phyloP scores from a whole-genome alignment of 495 filamentous ascomycete species.

The Tuber magnatum region DNA sequence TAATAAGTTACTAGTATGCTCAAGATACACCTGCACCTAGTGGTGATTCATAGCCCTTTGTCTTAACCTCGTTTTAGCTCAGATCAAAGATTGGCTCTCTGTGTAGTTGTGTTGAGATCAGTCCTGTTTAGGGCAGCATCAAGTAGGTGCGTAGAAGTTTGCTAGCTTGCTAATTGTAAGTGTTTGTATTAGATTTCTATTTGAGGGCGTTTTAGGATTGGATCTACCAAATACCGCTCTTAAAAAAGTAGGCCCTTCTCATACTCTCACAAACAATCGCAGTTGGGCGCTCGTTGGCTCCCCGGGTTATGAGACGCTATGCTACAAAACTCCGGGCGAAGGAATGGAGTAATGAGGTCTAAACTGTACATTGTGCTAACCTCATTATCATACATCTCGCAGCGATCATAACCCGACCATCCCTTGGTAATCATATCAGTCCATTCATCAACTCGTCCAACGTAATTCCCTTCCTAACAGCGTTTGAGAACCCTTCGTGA shows the following conservation, averaged over 20 bases:
- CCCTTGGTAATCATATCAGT: conserved; percentile 41
- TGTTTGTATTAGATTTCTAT: not conserved
- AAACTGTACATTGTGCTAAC: not conserved
- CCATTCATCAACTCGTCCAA: conserved; percentile 74
- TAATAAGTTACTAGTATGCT: not conserved
- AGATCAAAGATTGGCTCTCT: not conserved
- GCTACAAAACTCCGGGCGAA: not conserved
- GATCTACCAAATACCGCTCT: not conserved
- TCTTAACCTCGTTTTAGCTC: not conserved
- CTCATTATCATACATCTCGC: not conserved
- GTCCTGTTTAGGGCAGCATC: not conserved
- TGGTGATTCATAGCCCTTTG: not conserved
- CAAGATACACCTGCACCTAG: not conserved
- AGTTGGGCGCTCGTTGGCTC: not conserved
- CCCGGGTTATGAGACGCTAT: not conserved
- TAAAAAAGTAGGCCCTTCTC: not conserved
- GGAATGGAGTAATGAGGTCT: not conserved
- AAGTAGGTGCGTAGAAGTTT: not conserved
- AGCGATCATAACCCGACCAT: not conserved
- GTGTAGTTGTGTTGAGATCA: not conserved
- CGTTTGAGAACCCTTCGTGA: conserved; percentile 94
- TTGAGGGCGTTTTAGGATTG: not conserved
- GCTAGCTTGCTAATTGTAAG: not conserved
- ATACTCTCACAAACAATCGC: not conserved
- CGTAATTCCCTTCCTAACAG: conserved; percentile 84